phyloP scores from a whole-genome alignment of 495 filamentous ascomycete genomes.

The Ramalina intermedia region DNA sequence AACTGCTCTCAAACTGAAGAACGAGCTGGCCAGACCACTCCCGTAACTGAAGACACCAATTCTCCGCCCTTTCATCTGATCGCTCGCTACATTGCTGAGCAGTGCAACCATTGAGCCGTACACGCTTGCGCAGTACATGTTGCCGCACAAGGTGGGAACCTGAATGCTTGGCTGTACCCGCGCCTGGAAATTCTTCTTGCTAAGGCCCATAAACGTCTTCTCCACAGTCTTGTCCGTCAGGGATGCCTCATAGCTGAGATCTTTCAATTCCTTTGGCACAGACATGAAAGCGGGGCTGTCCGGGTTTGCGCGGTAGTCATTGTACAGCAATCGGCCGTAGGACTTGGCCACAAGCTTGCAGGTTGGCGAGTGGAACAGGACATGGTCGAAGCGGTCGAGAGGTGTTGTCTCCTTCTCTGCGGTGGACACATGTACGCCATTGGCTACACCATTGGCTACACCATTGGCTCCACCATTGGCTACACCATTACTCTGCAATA shows the following conservation, averaged over 20 bases:
- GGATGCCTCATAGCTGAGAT: constrained; percentile 73
- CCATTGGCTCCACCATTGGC: no score
- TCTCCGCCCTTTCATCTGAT: constrained; percentile 65
- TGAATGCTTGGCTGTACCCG: constrained; percentile 74
- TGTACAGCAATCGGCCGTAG: constrained; percentile 89
- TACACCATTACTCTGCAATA: constrained; percentile 50
- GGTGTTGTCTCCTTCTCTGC: constrained; percentile 38
- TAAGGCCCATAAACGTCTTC: constrained; percentile 89
- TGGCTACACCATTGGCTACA: constrained; percentile 50
- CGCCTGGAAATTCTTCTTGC: constrained; percentile 90
- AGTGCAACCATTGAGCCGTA: constrained; percentile 73
- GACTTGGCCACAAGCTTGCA: constrained; percentile 97
- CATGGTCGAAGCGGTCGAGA: constrained; percentile 88
- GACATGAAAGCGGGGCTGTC: constrained; percentile 65
- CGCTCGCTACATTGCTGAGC: constrained; percentile 55
- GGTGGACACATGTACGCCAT: constrained; percentile 33
- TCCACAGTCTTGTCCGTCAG: constrained; percentile 86
- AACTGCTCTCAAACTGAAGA: constrained; percentile 76
- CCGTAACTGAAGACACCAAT: constrained; percentile 92
- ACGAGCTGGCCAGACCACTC: constrained; percentile 73
- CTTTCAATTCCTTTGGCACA: constrained; percentile 71
- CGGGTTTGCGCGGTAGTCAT: constrained; percentile 79
- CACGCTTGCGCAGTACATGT: constrained; percentile 97
- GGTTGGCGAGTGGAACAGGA: constrained; percentile 89
- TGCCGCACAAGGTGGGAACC: constrained; percentile 88